phyloP scores from a whole-genome alignment of 129 eudicot genomes.

The Cynara cardunculus region DNA sequence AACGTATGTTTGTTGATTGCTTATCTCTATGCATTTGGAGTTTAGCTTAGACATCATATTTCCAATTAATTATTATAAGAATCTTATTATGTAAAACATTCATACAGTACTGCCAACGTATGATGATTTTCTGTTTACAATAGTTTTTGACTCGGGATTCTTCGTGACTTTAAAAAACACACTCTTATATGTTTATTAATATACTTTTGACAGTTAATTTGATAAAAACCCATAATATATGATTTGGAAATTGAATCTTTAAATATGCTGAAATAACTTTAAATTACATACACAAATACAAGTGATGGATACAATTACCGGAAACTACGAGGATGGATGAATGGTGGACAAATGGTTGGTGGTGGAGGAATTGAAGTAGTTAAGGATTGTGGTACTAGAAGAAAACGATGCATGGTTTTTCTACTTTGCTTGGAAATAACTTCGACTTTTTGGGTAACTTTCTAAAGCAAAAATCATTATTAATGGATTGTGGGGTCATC shows the following conservation, averaged over 20 bases:
- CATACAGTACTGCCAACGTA: neutral
- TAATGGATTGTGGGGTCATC: conserved; percentile 22
- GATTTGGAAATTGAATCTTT: neutral
- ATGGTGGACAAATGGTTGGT: conserved; percentile 12
- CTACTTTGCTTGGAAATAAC: conserved; percentile 27
- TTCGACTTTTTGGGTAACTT: conserved; percentile 10
- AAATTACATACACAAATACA: neutral
- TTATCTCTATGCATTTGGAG: neutral
- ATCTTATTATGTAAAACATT: too few relatives aligned
- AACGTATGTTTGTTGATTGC: neutral
- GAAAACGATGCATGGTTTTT: conserved; percentile 33
- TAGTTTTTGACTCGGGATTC: neutral
- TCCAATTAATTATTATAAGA: neutral
- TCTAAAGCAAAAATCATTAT: conserved; percentile 25
- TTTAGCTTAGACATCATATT: neutral
- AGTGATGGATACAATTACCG: neutral
- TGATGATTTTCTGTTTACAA: too few relatives aligned
- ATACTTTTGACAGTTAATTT: neutral
- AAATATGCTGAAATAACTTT: neutral
- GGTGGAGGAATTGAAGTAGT: conserved; percentile 5
- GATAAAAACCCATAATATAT: neutral
- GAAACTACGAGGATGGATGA: neutral
- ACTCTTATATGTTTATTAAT: neutral
- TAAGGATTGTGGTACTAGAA: neutral
- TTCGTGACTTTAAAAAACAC: neutral